phyloP scores from a whole-genome alignment of 345 rosid genomes.

The Pistacia vera region DNA sequence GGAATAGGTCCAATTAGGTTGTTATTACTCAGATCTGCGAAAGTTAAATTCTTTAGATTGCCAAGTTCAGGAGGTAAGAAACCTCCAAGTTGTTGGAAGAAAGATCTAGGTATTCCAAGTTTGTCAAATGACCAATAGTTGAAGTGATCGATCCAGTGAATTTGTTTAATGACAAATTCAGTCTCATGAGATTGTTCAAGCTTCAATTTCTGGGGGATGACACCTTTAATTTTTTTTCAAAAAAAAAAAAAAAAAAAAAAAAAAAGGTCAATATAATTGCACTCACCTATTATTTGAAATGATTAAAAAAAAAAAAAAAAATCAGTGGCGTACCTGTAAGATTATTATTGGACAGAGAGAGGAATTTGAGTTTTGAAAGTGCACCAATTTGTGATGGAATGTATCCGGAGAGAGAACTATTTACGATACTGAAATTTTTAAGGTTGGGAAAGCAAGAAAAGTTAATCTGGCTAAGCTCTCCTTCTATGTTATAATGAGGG shows the following conservation, averaged over 20 bases:
- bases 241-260: no score
- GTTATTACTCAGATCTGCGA: background rate
- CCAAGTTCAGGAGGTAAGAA: background rate
- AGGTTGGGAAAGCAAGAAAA: constrained; percentile 8
- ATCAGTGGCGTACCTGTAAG: background rate
- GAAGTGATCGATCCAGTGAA: no score
- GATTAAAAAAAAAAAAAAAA: background rate
- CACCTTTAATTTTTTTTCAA: no score
- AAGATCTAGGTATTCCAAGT: background rate
- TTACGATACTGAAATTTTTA: background rate
- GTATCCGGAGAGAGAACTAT: background rate
- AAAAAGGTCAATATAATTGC: no score
- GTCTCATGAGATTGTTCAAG: no score
- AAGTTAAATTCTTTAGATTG: background rate
- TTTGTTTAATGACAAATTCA: no score
- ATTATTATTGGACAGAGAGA: background rate
- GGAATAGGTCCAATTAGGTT: background rate
- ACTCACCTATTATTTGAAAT: no score
- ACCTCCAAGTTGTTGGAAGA: background rate
- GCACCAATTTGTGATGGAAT: background rate
- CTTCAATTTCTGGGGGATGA: no score
- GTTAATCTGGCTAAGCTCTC: background rate
- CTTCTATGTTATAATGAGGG: no score
- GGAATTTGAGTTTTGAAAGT: background rate
- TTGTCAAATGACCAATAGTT: background rate